Percentiles rank a stretch among this genome's conserved stretches.
Conservation (phyloP, 1,284 basidiomycete species). For the Takashimella tepidaria region DNA sequence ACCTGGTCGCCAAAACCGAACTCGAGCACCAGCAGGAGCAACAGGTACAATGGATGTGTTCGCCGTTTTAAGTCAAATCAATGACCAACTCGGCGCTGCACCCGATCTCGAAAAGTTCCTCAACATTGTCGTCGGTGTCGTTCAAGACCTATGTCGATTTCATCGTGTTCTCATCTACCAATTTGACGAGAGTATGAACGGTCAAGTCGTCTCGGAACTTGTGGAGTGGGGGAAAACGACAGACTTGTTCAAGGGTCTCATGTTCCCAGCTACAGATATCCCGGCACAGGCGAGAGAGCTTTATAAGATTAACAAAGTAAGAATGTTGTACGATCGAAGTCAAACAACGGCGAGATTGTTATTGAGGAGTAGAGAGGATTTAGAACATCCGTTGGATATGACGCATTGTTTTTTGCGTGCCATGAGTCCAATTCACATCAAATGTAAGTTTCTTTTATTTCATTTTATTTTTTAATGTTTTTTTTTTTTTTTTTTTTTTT, state of each 20-base stretch:
- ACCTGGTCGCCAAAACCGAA: slow-evolving; percentile 6
- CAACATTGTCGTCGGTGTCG: slow-evolving; percentile 70
- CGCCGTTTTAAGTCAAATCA: slow-evolving; percentile 74
- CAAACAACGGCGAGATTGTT: slow-evolving; percentile 74
- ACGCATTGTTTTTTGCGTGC: slow-evolving; percentile 79
- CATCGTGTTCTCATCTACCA: slow-evolving; percentile 86
- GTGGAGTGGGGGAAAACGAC: slow-evolving; percentile 76
- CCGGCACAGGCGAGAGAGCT: slow-evolving; percentile 56
- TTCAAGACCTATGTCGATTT: slow-evolving; percentile 78
- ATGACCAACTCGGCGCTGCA: slow-evolving; percentile 72
- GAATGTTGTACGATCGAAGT: slow-evolving; percentile 71
- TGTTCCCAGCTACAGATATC: slow-evolving; percentile 59
- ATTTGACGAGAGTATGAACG: slow-evolving; percentile 53
- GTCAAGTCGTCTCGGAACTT: slow-evolving; percentile 73
- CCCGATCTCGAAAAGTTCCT: slow-evolving; percentile 67
- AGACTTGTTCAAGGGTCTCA: slow-evolving; percentile 61
- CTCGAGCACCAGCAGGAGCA: slow-evolving; percentile 14
- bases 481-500: too few relatives aligned
- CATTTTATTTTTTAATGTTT: too few relatives aligned
- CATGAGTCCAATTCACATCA: slow-evolving; percentile 84
- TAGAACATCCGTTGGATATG: slow-evolving; percentile 76
- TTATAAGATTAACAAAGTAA: slow-evolving; percentile 67
- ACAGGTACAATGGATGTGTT: slow-evolving; percentile 71
- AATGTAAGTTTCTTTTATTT: too few relatives aligned
- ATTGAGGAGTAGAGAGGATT: slow-evolving; percentile 60